Conservation (phyloP, 331 rosid genomes). For the Arachis monticola region DNA sequence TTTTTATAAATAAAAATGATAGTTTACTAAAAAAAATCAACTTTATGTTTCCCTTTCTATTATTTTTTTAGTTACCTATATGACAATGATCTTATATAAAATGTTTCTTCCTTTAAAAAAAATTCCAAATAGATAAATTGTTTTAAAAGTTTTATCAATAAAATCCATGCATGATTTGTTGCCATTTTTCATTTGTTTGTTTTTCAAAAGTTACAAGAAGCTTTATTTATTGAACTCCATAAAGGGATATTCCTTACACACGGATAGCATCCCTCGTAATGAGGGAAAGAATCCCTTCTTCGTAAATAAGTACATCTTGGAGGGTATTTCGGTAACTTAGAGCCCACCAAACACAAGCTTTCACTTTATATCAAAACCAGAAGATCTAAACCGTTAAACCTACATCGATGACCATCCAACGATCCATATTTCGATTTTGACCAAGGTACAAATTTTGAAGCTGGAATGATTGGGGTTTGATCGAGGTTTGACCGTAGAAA, state of each 20-base stretch:
- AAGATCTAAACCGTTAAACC: conserved; percentile 29
- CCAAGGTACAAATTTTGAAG: conserved; percentile 47
- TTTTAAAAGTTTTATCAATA: background rate
- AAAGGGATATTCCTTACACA: conserved; percentile 30
- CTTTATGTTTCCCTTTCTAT: background rate
- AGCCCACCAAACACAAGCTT: conserved; percentile 27
- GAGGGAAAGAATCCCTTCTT: conserved; percentile 5
- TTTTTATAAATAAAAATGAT: no score
- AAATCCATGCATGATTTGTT: background rate
- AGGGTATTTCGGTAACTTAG: conserved; percentile 5
- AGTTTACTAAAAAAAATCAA: no score
- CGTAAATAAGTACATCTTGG: background rate
- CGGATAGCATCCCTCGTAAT: background rate
- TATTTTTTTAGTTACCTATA: no score
- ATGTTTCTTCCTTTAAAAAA: background rate
- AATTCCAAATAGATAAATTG: background rate
- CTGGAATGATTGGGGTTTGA: conserved; percentile 63
- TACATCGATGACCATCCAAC: conserved; percentile 20
- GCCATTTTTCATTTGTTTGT: no score
- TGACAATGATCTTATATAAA: background rate
- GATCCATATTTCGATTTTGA: conserved; percentile 50
- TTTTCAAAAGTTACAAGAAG: background rate
- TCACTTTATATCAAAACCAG: conserved; percentile 15
- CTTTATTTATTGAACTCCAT: background rate
- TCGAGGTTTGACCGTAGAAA: conserved; percentile 64